phyloP scores from a whole-genome alignment of 495 filamentous ascomycete species.

The Lindgomyces ingoldianus region DNA sequence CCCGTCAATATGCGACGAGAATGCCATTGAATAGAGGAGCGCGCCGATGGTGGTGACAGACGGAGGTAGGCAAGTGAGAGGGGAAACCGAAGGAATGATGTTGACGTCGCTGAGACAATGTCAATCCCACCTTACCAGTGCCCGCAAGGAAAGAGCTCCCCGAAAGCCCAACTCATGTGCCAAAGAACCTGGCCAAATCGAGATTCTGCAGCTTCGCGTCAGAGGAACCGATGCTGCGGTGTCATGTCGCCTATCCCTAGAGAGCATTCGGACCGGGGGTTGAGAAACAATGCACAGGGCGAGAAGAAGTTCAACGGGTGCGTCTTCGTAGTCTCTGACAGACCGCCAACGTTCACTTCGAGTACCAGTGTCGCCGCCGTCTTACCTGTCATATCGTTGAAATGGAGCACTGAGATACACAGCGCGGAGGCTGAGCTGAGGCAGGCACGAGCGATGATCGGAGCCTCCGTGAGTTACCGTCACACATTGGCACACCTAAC shows the following conservation, averaged over 20 bases:
- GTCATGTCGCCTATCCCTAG: neutral
- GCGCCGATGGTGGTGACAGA: neutral
- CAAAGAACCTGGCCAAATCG: neutral
- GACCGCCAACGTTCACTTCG: neutral
- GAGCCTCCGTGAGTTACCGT: neutral
- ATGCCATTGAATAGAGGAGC: neutral
- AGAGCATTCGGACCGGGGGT: neutral
- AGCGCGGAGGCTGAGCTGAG: neutral
- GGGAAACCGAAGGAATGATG: neutral
- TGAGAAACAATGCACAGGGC: neutral
- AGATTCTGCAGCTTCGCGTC: conserved; percentile 12
- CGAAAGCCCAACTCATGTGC: neutral
- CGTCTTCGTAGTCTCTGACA: neutral
- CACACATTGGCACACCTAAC: neutral
- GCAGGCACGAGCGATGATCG: neutral
- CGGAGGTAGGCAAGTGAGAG: neutral
- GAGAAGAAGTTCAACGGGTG: neutral
- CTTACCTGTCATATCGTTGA: conserved; percentile 3
- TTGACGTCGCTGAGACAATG: neutral
- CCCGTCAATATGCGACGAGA: neutral
- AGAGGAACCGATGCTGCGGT: neutral
- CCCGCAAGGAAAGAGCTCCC: neutral
- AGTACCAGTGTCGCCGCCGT: neutral
- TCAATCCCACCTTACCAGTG: too few species aligned
- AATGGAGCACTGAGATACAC: neutral